Base-by-base conservation (phyloP, 2,329 filamentous ascomycete genomes). In the Apiospora saccharicola region DNA sequence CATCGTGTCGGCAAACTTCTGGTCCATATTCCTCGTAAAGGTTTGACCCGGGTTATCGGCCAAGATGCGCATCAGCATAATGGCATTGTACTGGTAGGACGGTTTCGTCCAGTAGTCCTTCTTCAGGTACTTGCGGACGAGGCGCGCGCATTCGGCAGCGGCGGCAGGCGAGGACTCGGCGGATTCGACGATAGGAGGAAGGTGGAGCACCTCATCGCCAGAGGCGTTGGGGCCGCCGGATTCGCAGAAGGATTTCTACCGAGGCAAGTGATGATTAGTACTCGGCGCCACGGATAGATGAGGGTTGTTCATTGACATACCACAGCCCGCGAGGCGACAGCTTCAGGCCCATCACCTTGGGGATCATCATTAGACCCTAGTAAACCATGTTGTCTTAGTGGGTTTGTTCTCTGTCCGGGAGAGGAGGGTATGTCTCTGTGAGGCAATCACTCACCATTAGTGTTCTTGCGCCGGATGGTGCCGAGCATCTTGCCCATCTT, bases 31-130 rank as follows among this genome's bases (percentile, higher is more conserved):
- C 76, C 93, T 90, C n/a, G 96, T 98, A 79, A 99, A 99, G 1
- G 91, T 94, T 70, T 89, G 88, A 43, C 96, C 96, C 0, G 96
- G 96, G 81, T 99, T 98, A 82, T 98, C 95, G 77, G 91, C 88
- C 75, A 99, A 86, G 79, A 99, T 99, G 74, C 96, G 92, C 76
- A 97, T 87, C 71, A 99, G 89, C 96, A 98, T 98, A 79, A 98
- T 91, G 75, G 94, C 93, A 84, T 98, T 98, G 87, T 98, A 98
- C 82, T 98, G 96, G 76, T 92, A 91, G 77, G 93, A 91, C 13
- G 94, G 86, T 67, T 85, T 86, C 37, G 82, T 80, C 77, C 83
- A 90, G 82, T 94, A 91, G 67, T 95, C 93, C 76, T 91, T 92
- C 77, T 90, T 88, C 73, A 99, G 86, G 81, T 92, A 96, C 81